Evolutionary conservation across 169 alveolate genomes (phyloP).

Genomic region (Neospora caninum): DNA sequence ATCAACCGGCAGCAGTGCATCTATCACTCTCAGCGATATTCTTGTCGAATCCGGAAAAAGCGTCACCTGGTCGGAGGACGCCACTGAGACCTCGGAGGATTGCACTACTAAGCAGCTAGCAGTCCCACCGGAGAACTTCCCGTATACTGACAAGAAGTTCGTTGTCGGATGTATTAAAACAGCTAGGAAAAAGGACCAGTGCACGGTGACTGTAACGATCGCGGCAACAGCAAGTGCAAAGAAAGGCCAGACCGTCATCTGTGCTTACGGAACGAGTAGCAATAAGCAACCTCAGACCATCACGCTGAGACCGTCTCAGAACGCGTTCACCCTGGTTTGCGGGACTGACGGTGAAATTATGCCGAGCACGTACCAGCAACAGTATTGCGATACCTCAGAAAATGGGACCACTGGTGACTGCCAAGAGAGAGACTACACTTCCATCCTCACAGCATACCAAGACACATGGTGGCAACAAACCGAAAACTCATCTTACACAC

Average conservation of each 20-base stretch:
- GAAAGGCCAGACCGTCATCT: background rate
- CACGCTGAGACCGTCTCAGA: background rate
- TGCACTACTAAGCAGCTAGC: background rate
- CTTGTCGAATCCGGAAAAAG: too few species aligned
- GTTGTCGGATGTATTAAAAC: background rate
- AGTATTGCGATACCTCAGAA: background rate
- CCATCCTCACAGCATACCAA: background rate
- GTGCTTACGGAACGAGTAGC: slow-evolving; percentile 2
- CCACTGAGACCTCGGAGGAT: background rate
- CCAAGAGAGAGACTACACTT: background rate
- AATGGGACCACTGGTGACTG: background rate
- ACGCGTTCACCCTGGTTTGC: slow-evolving; percentile 2
- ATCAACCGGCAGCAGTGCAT: too few species aligned
- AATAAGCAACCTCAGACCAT: background rate
- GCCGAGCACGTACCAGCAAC: background rate
- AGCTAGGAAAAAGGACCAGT: background rate
- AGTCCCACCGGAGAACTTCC: background rate
- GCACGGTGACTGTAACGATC: background rate
- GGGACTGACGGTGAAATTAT: background rate
- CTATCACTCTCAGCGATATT: too few species aligned
- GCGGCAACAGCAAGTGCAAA: background rate
- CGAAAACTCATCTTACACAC: background rate
- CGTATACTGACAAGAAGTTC: background rate
- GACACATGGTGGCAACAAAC: background rate
- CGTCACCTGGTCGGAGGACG: too few species aligned